These are phyloP conservation scores for Fomitopsis serialis DNA, from an alignment of 768 basidiomycete genomes.

Conservation along the genomic window DNA sequence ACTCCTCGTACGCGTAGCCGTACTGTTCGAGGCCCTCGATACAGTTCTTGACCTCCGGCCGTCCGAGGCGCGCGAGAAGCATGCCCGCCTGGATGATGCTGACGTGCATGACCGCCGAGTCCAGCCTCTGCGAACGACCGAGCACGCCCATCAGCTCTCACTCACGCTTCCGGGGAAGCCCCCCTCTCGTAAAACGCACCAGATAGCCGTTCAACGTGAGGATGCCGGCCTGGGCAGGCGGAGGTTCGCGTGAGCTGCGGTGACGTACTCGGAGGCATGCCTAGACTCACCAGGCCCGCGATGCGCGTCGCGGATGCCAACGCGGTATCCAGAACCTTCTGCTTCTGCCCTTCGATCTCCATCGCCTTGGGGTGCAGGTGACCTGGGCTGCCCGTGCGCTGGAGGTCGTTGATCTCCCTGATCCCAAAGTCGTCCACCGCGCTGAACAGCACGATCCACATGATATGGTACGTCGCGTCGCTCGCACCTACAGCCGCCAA, in stretches of 20 bases:
- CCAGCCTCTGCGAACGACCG: constrained; percentile 49
- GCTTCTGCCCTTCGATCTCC: constrained; percentile 58
- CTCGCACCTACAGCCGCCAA: constrained; percentile 64
- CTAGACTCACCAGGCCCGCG: constrained; percentile 67
- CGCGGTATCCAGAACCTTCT: constrained; percentile 75
- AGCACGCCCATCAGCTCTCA: background rate
- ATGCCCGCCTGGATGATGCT: constrained; percentile 80
- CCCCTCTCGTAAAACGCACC: constrained; percentile 33
- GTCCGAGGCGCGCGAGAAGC: constrained; percentile 75
- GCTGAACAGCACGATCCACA: constrained; percentile 83
- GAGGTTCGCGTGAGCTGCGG: background rate
- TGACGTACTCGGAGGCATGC: constrained; percentile 1
- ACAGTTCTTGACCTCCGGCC: constrained; percentile 79
- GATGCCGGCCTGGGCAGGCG: constrained; percentile 56
- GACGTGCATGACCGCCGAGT: constrained; percentile 87
- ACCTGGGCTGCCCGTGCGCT: constrained; percentile 30
- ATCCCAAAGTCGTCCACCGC: constrained; percentile 85
- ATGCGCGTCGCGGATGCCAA: constrained; percentile 83
- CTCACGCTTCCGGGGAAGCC: background rate
- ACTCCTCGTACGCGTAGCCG: constrained; percentile 82
- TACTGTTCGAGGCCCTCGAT: constrained; percentile 86
- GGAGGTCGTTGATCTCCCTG: constrained; percentile 57
- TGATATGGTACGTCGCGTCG: constrained; percentile 86
- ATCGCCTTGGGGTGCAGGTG: constrained; percentile 33
- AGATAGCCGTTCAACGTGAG: constrained; percentile 85